phyloP scores from a whole-genome alignment of 176 grass and related monocot species.

The Carex parvula region DNA sequence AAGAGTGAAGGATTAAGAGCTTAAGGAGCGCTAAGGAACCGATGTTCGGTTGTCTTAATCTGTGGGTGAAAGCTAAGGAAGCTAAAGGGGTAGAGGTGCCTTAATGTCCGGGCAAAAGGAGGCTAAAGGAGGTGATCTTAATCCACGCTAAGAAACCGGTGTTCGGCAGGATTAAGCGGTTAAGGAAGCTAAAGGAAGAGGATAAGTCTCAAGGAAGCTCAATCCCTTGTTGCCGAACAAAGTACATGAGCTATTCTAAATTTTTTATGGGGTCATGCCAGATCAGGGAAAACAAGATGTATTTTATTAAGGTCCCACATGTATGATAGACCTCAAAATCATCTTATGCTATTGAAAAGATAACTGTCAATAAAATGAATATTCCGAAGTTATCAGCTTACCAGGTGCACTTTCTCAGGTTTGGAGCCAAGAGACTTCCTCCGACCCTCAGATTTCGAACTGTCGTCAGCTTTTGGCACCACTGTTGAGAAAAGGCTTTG shows the following conservation, averaged over 20 bases:
- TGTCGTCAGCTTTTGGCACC: conserved; percentile 58
- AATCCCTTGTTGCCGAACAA: neutral
- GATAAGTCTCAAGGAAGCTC: too few species aligned
- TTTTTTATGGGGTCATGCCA: neutral
- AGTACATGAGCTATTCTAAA: neutral
- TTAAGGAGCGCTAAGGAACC: too few species aligned
- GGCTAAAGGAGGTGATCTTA: too few species aligned
- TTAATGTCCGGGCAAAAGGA: too few species aligned
- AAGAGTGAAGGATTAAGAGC: too few species aligned
- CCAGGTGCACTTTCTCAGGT: conserved; percentile 93
- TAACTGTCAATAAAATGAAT: neutral
- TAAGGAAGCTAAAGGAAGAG: too few species aligned
- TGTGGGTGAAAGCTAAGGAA: too few species aligned
- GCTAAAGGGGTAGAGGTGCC: too few species aligned
- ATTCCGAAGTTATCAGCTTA: conserved; percentile 38
- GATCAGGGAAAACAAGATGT: neutral
- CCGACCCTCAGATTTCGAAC: conserved; percentile 64
- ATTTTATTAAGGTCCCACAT: conserved; percentile 1
- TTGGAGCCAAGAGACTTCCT: conserved; percentile 94
- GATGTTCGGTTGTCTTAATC: too few species aligned
- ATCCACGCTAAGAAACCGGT: too few species aligned
- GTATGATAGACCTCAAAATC: neutral
- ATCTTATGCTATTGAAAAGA: neutral
- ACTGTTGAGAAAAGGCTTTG: conserved; percentile 81
- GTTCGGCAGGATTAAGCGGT: too few species aligned